Conservation (phyloP, 2,329 filamentous ascomycete genomes). For the Colletotrichum somersetense region DNA sequence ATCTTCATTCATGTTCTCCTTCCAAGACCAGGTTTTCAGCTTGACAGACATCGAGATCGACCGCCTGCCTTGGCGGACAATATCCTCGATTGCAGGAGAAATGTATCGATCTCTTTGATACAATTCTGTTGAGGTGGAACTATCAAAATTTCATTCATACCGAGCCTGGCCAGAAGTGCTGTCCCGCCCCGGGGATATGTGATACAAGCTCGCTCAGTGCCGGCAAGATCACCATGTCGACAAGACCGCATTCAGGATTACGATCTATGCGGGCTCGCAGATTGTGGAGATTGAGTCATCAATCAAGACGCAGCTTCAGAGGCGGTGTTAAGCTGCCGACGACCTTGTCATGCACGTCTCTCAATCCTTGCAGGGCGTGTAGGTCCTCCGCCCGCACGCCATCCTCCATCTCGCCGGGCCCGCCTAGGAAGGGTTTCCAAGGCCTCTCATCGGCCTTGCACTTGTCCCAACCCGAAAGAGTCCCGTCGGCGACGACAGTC, state of each 20-base stretch:
- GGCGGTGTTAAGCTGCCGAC: conserved; percentile 21
- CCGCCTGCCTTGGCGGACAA: conserved; percentile 23
- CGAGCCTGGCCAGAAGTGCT: not conserved
- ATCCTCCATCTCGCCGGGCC: not conserved
- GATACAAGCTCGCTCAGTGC: not conserved
- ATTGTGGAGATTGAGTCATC: not conserved
- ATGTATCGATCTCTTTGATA: conserved; percentile 4
- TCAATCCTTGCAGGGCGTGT: conserved; percentile 22
- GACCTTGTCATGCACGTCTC: conserved; percentile 34
- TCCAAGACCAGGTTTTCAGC: conserved; percentile 12
- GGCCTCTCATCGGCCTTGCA: conserved; percentile 48
- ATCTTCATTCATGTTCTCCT: not conserved
- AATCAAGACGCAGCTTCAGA: conserved; percentile 29
- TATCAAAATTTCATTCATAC: not conserved
- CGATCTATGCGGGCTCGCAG: not conserved
- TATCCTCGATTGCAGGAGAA: conserved; percentile 6
- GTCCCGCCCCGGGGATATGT: not conserved
- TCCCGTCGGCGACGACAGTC: conserved; percentile 42
- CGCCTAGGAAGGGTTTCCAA: conserved; percentile 43
- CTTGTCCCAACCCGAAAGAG: conserved; percentile 44
- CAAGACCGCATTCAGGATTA: conserved; percentile 22
- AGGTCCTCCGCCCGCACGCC: conserved; percentile 23
- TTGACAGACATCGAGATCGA: conserved; percentile 3
- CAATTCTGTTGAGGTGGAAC: not conserved
- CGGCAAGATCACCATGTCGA: conserved; percentile 13